Evolutionary conservation across 306 rosid genomes (phyloP).

Genomic region (Luffa acutangula): DNA sequence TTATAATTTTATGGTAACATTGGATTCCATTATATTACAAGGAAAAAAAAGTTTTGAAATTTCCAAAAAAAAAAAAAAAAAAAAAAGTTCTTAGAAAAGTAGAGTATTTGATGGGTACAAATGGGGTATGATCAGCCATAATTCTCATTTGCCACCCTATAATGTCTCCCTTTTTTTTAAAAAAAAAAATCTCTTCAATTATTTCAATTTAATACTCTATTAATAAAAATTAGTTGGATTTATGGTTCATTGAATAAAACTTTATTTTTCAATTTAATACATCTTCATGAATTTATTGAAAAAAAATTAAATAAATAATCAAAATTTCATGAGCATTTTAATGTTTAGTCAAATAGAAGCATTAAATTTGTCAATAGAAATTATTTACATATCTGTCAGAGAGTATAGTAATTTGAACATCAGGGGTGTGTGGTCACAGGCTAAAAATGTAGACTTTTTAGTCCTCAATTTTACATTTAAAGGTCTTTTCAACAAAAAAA

Average conservation of each 20-base stretch:
- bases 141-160: not conserved
- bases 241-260: not conserved
- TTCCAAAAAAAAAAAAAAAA: not conserved
- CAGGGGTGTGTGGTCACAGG: not conserved
- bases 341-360: not conserved
- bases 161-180: not conserved
- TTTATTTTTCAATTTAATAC: not conserved
- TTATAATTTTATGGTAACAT: not conserved
- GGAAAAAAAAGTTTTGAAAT: not conserved
- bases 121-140: slow-evolving; percentile 6
- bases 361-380: not conserved
- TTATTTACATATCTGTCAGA: not conserved
- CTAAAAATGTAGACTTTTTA: slow-evolving; percentile 1
- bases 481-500: too few species aligned
- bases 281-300: not conserved
- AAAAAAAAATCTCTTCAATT: not conserved
- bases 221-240: not conserved
- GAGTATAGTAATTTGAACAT: slow-evolving; percentile 5
- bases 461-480: not conserved
- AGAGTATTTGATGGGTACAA: not conserved
- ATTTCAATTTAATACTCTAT: not conserved
- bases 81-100: not conserved
- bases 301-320: not conserved
- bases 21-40: not conserved
- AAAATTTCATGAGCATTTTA: not conserved